Base-by-base conservation (phyloP, 2,329 filamentous ascomycete genomes). In the Ophiostoma piceae region DNA sequence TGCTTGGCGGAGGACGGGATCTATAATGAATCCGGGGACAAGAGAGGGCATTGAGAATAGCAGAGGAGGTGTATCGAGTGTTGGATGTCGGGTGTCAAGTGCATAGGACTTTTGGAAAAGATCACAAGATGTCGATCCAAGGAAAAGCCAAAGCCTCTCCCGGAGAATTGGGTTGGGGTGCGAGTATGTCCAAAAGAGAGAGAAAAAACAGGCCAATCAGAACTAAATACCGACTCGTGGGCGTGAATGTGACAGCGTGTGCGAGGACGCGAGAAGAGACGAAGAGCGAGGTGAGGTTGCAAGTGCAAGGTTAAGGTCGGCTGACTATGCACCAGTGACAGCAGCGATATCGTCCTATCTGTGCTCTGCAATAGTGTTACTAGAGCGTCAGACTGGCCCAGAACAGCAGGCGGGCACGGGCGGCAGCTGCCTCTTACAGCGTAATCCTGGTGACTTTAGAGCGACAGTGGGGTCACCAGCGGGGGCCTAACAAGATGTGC, bases 1-100 rank as follows among this genome's bases (percentile, higher is more conserved):
- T 75, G 87, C 87, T 79, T 89, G 87, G 77, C 87, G 85, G 74
- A 89, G 79, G 75, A 89, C 86, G 71, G 88, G 87, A 72, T 88
- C 88, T 78, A 89, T 87, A 74, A 89, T 80, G 77, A 88, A 88
- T 72, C 88, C 85, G 75, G 86, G 84, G 69, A 90, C 87, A 75
- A 89, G 80, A 74, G 84, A 87, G 77, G 85, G 83, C 87, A 90
- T 90, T 76, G 71, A 70, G 19, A 39, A 64, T 8, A 35, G 22
- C 9, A n/a, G 9, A 37, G 32, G 3, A 57, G 22, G 11, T 5
- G 43, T 47, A 16, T 47, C 43, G 16, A n/a, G 6, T n/a, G 43
- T 6, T 19, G 43, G 19, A 16, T 47, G 43, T 47, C 19, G 43
- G 8, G 35, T 35, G 35, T 35, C 35, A 35, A 35, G 35, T 35